Evolutionary conservation across 805 yeast genomes (phyloP).

Genomic region (Starmerella apicola): DNA sequence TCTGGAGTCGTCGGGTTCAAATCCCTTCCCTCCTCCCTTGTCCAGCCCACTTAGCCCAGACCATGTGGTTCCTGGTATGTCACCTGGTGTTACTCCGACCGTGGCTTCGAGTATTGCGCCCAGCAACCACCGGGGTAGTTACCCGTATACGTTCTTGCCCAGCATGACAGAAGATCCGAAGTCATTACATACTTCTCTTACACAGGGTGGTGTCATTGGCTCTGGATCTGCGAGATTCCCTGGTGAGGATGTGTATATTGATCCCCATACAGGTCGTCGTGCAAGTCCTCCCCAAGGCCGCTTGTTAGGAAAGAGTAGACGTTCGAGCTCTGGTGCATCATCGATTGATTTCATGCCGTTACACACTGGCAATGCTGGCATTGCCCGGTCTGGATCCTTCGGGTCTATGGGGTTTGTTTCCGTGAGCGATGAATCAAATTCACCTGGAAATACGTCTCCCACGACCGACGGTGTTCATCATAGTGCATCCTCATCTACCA

Average conservation of each 20-base stretch:
- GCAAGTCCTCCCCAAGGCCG: slow-evolving; percentile 1
- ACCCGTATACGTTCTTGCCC: slow-evolving; percentile 4
- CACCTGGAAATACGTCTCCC: neutral
- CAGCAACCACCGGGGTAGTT: slow-evolving; percentile 3
- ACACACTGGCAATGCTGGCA: slow-evolving; percentile 3
- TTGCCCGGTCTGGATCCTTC: neutral
- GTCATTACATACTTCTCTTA: neutral
- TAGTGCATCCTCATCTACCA: neutral
- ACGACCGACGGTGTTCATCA: neutral
- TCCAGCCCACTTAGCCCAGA: slow-evolving; percentile 18
- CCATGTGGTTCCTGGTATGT: neutral
- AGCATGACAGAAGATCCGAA: slow-evolving; percentile 1
- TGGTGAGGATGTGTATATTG: neutral
- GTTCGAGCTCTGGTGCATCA: slow-evolving; percentile 13
- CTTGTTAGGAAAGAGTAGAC: neutral
- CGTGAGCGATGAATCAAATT: too few relatives aligned
- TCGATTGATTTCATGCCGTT: slow-evolving; percentile 2
- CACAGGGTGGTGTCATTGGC: neutral
- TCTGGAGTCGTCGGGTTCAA: neutral
- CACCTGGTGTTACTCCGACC: neutral
- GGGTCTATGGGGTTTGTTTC: too few relatives aligned
- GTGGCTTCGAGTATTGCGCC: neutral
- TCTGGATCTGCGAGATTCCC: neutral
- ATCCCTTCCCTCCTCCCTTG: slow-evolving; percentile 18
- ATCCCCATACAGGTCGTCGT: neutral